phyloP scores from a whole-genome alignment of 371 early-diverging fungal species.

The Haplosporangium sp. region DNA sequence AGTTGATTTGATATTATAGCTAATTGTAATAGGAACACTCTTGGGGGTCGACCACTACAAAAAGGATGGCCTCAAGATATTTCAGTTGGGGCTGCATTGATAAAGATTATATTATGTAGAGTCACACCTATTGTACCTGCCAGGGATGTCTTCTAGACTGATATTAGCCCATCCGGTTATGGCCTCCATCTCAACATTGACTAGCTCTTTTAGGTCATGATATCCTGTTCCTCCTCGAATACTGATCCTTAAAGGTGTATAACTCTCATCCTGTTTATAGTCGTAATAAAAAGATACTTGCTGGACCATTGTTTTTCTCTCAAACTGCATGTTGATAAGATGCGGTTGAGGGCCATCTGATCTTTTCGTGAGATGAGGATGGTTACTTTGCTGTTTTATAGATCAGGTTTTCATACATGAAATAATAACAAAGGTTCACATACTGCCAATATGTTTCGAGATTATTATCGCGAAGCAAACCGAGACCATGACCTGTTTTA shows the following conservation, averaged over 20 bases:
- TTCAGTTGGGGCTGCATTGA: neutral
- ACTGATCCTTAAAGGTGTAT: constrained; percentile 85
- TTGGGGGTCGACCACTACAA: constrained; percentile 62
- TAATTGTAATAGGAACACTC: constrained; percentile 77
- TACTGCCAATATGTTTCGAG: constrained; percentile 90
- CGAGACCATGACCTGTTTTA: constrained; percentile 76
- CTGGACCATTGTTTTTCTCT: constrained; percentile 66
- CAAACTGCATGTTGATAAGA: constrained; percentile 65
- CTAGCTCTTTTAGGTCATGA: constrained; percentile 74
- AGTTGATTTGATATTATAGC: constrained; percentile 87
- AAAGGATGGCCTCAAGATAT: neutral
- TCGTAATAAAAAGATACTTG: constrained; percentile 84
- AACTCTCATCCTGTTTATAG: constrained; percentile 89
- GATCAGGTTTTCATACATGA: neutral
- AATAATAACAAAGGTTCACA: constrained; percentile 7
- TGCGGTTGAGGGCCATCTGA: constrained; percentile 78
- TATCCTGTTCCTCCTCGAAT: constrained; percentile 82
- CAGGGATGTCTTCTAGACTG: constrained; percentile 63
- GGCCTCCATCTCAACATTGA: constrained; percentile 69
- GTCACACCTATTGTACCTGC: constrained; percentile 56
- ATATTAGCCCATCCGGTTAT: constrained; percentile 82
- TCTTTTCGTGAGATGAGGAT: constrained; percentile 27
- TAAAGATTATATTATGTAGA: neutral
- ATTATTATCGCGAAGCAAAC: constrained; percentile 74
- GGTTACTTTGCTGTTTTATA: neutral